Evolutionary conservation across 495 filamentous ascomycete species (phyloP).

Genomic region (Lindgomyces ingoldianus): DNA sequence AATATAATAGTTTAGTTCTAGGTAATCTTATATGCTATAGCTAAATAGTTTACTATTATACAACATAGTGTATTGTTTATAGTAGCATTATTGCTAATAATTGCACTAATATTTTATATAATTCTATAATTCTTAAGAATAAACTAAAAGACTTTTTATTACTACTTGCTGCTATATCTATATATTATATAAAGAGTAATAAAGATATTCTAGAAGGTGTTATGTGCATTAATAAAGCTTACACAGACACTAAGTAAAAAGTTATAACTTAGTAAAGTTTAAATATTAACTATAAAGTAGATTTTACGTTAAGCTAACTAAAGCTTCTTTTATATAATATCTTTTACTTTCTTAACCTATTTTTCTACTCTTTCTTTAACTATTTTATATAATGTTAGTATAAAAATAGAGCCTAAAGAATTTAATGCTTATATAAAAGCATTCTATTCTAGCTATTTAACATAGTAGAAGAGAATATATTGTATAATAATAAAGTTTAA

Average conservation of each 20-base stretch:
- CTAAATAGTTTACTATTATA: background rate
- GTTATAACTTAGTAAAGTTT: conserved; percentile 3
- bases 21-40: background rate
- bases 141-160: background rate
- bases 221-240: background rate
- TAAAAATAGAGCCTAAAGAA: background rate
- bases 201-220: conserved; percentile 1
- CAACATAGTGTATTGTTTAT: background rate
- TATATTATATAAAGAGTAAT: background rate
- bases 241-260: background rate
- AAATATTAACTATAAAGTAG: conserved; percentile 2
- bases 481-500: conserved; percentile 1
- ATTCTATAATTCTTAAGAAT: background rate
- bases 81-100: background rate
- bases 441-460: background rate
- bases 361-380: background rate
- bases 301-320: background rate
- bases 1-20: conserved; percentile 3
- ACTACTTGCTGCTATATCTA: background rate
- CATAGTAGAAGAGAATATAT: background rate
- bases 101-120: background rate
- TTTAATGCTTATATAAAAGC: background rate
- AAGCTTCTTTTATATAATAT: conserved; percentile 5
- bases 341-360: background rate
- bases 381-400: conserved; percentile 1